Evolutionary conservation across 768 basidiomycete genomes (phyloP), one percentile per base, ranked within the genome.

Genomic region (Boletus eberwhitei): DNA sequence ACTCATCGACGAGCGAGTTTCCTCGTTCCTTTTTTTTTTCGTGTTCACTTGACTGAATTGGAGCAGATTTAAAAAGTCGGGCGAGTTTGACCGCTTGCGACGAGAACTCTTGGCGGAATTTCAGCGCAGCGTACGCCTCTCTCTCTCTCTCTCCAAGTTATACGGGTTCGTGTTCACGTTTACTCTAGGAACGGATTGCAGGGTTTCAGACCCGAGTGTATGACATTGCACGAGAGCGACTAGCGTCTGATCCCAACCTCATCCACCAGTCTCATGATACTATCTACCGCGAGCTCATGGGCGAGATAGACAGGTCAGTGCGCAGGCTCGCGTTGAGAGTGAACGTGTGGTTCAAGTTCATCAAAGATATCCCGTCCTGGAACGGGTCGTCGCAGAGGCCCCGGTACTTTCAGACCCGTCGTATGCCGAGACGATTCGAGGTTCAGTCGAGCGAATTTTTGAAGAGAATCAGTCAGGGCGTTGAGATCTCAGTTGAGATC

Each of bases 81-180:
- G 87, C 29, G 86, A 90, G 71, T 89, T 88, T 59, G 87, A 90
- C 60, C 81, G 84, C 22, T 65, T 89, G 57, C 78, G 88, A 46
- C 79, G 81, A 47, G 83, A 89, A 68, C 72, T 90, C 22, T 67
- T 89, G 36, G 63, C 75, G 7, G 75, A 84, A 62, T 87, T 88
- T 67, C 80, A 82, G 60, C 77, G 74, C 59, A 79, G 83, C 62
- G 87, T 88, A 68, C 55, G 82, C 50, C 47, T 11, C n/a, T 32
- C 53, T 54, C 56, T 19, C n/a, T n/a, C n/a, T n/a, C n/a, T n/a
- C n/a, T n/a, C n/a, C n/a, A n/a, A n/a, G n/a, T n/a, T n/a, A n/a
- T n/a, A n/a, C n/a, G 6, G 32, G 14, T 6, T 4, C 22, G 24
- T 26, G 26, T 49, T 58, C 21, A 59, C 13, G 37, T 12, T 6